A percentile compares a stretch with the other conserved stretches of the same genome.
Evolutionary conservation across 768 basidiomycete species (phyloP).

Genomic region (Mycena chlorophos): DNA sequence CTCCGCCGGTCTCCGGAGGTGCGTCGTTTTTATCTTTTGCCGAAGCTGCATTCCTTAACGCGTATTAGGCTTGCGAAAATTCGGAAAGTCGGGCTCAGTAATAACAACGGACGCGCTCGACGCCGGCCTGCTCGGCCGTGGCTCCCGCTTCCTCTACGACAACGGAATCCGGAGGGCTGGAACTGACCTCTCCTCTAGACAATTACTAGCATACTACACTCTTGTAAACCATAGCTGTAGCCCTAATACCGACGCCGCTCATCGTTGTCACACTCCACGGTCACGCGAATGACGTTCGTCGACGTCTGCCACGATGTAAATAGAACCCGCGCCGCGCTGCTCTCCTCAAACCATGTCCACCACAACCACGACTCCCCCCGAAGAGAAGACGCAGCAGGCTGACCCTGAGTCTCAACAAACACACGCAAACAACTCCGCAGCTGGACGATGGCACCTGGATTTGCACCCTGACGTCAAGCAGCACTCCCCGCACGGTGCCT

Average conservation of each 20-base stretch:
- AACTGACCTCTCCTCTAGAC: slow-evolving; percentile 24
- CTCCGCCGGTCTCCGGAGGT: slow-evolving; percentile 68
- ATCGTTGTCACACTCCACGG: too few species aligned
- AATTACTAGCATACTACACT: not conserved
- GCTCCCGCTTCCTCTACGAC: slow-evolving; percentile 43
- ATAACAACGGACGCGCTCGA: slow-evolving; percentile 18
- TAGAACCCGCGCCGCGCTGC: too few species aligned
- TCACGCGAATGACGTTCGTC: too few species aligned
- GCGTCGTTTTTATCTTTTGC: slow-evolving; percentile 20
- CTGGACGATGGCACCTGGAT: slow-evolving; percentile 30
- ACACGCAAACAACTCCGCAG: too few species aligned
- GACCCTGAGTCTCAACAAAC: too few species aligned
- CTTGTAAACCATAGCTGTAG: not conserved
- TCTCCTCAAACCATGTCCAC: too few species aligned
- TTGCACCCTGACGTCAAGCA: slow-evolving; percentile 32
- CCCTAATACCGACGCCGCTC: too few species aligned
- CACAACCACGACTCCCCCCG: too few species aligned
- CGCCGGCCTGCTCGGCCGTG: slow-evolving; percentile 30
- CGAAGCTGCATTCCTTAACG: slow-evolving; percentile 11
- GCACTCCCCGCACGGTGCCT: slow-evolving; percentile 28
- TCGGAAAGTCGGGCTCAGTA: slow-evolving; percentile 42
- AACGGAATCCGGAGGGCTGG: slow-evolving; percentile 41
- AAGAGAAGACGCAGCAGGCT: too few species aligned
- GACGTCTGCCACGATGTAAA: too few species aligned
- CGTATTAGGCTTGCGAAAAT: slow-evolving; percentile 39